phyloP scores from a whole-genome alignment of 371 early-diverging fungal species.

The Fennellomyces sp. region DNA sequence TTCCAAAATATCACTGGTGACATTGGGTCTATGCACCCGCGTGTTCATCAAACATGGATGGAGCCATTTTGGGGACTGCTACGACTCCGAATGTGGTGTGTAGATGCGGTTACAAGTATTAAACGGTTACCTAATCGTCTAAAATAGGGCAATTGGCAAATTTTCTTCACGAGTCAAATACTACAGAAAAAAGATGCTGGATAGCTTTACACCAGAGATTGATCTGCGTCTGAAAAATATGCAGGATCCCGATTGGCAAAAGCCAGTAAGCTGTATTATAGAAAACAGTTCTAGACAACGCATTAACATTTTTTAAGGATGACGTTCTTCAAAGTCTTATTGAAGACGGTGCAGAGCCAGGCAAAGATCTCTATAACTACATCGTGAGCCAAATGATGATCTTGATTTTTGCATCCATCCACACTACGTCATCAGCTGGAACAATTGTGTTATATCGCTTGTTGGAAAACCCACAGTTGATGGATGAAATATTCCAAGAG shows the following conservation, averaged over 20 bases:
- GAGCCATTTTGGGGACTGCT: slow-evolving; percentile 12
- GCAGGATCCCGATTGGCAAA: slow-evolving; percentile 1
- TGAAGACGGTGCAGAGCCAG: slow-evolving; percentile 6
- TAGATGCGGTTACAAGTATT: too few species aligned
- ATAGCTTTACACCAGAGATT: neutral
- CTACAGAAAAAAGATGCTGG: neutral
- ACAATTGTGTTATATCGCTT: slow-evolving; percentile 43
- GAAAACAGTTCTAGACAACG: neutral
- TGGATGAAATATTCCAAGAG: slow-evolving; percentile 44
- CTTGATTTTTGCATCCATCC: slow-evolving; percentile 43
- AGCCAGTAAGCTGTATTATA: neutral
- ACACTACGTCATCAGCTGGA: slow-evolving; percentile 38
- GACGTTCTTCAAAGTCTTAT: slow-evolving; percentile 27
- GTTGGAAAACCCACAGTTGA: slow-evolving; percentile 38
- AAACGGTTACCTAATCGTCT: too few species aligned
- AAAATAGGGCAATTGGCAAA: neutral
- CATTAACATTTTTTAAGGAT: slow-evolving; percentile 7
- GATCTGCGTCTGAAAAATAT: neutral
- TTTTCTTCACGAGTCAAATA: neutral
- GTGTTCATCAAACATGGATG: neutral
- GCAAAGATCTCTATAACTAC: neutral
- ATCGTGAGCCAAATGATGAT: slow-evolving; percentile 20
- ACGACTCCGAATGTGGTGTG: slow-evolving; percentile 14
- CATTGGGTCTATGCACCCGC: slow-evolving; percentile 8
- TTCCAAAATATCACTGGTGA: slow-evolving; percentile 28